Base-by-base conservation (phyloP, 2,329 filamentous ascomycete species). In the Pseudogymnoascus sp. region DNA sequence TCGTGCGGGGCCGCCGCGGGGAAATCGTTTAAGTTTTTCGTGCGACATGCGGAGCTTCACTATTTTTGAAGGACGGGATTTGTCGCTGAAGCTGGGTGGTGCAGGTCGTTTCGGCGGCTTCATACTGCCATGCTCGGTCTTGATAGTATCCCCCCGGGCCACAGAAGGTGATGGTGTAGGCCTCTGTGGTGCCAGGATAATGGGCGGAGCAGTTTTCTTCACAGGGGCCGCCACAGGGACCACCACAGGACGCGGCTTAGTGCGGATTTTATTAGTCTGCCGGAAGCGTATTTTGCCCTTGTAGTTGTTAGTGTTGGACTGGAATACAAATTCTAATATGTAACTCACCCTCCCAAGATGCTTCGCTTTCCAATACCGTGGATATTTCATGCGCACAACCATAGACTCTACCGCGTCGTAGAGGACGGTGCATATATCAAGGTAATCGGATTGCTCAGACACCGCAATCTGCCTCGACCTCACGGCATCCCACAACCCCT, bases 381-480 rank as follows among this genome's bases (percentile, higher is more conserved):
- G 81, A 62, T 78, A 77, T 62, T 77, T 76, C 64, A 84, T 70
- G 14, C 75, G 79, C 38, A 84, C 66, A 31, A 78, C 69, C 59
- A 83, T 70, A 5, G 78, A 77, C 59, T 77, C 74, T 18, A 80
- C 77, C n/a, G 78, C 73, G 14, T 80, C 77, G 64, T 82, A 82
- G 64, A 85, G 73, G 56, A 81, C 72, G 36, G 76, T 75, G 69
- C 82, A 82, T 37, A 84, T 74, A 66, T 83, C 80, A 38, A 84
- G 70, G 10, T 84, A 67, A 67, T 81, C 80, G 28, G 76, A 73
- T 68, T 82, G 78, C 69, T 84, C 82, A 16, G 74, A 69, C 31
- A 80, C 70, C 5, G 79, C 79, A 53, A 82, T 76, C 18, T 77
- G 69, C 1, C 77, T 73, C 28, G 82, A 84, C 38, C 78, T 75